Conservation (phyloP, 129 eudicot species). For the Flaveria robusta region DNA sequence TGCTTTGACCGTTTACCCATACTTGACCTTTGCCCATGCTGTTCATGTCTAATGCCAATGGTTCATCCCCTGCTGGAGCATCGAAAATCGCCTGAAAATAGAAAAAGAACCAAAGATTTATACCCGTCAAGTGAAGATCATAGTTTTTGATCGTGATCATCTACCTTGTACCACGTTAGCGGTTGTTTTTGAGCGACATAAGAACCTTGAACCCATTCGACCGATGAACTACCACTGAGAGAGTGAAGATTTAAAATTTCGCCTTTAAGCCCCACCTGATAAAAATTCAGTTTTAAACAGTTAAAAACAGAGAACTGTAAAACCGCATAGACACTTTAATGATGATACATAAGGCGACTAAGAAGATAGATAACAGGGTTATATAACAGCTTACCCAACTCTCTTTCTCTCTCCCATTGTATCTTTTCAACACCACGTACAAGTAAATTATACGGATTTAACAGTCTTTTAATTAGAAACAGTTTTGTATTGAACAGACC, state of each 20-base stretch:
- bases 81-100: slow-evolving; percentile 47
- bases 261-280: slow-evolving; percentile 89
- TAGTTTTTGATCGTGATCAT: not conserved
- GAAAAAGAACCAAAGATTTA: not conserved
- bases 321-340: no score
- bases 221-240: slow-evolving; percentile 77
- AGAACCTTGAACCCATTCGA: slow-evolving; percentile 85
- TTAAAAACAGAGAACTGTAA: no score
- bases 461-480: no score
- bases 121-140: not conserved
- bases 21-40: slow-evolving; percentile 98
- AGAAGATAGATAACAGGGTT: no score
- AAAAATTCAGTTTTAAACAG: not conserved
- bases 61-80: slow-evolving; percentile 83
- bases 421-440: no score
- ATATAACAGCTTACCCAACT: no score
- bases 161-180: slow-evolving; percentile 85
- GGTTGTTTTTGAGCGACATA: slow-evolving; percentile 70
- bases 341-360: no score
- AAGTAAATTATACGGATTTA: no score
- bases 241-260: slow-evolving; percentile 87
- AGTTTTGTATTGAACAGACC: no score
- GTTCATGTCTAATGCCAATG: slow-evolving; percentile 91
- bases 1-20: slow-evolving; percentile 94
- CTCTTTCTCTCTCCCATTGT: no score